Percentiles rank a stretch among this genome's conserved stretches.
Conservation (phyloP, 768 basidiomycete genomes). For the Leucocoprinus sp. region DNA sequence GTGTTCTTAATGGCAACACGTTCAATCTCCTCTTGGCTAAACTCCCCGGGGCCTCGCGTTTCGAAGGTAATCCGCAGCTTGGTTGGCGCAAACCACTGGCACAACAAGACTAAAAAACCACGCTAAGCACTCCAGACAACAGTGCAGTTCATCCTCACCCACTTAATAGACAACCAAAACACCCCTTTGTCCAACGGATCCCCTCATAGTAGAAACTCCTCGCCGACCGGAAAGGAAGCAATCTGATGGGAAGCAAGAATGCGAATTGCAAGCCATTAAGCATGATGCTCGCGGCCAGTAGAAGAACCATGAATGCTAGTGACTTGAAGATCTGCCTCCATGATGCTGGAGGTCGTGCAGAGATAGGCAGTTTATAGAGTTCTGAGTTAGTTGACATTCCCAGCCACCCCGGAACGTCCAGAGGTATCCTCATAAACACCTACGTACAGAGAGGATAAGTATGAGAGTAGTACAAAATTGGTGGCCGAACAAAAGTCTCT, state of each 20-base stretch:
- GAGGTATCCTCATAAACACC: background rate
- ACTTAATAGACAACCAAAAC: conserved; percentile 73
- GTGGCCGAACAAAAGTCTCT: conserved; percentile 1
- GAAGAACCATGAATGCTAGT: conserved; percentile 45
- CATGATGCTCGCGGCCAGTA: conserved; percentile 58
- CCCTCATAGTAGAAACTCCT: conserved; percentile 55
- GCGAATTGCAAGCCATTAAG: conserved; percentile 69
- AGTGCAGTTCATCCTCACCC: conserved; percentile 20
- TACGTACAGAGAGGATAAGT: conserved; percentile 2
- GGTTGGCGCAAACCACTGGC: conserved; percentile 78
- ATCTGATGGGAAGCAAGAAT: conserved; percentile 56
- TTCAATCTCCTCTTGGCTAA: conserved; percentile 53
- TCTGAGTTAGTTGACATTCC: conserved; percentile 18
- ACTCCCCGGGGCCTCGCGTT: conserved; percentile 53
- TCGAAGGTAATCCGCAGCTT: conserved; percentile 68
- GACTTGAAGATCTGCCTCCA: conserved; percentile 46
- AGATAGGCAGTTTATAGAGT: conserved; percentile 42
- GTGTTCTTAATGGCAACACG: conserved; percentile 47
- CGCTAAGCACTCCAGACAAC: background rate
- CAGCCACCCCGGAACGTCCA: no score
- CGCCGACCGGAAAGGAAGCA: conserved; percentile 53
- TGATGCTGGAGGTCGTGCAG: conserved; percentile 40
- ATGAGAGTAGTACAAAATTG: background rate
- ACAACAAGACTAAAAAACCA: conserved; percentile 53
- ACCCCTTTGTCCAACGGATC: conserved; percentile 74